Conservation (phyloP, 768 basidiomycete genomes). For the Asterophora lycoperdoides region DNA sequence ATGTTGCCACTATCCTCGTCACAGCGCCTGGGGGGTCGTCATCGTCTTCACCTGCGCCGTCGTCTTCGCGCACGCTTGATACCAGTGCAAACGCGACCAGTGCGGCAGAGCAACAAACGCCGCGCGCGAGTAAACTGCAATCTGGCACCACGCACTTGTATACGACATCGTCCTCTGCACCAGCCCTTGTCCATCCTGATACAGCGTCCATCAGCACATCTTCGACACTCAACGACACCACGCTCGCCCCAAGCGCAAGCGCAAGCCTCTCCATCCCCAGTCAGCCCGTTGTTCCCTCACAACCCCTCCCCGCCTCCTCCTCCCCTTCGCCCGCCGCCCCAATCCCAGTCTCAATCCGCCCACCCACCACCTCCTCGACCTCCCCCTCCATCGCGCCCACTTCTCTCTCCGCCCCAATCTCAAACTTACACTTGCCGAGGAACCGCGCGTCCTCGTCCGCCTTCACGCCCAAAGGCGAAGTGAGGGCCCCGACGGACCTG, state of each 20-base stretch:
- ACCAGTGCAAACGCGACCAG: conserved; percentile 4
- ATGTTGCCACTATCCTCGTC: conserved; percentile 49
- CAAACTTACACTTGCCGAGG: conserved; percentile 23
- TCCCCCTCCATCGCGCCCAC: conserved; percentile 20
- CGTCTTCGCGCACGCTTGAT: conserved; percentile 1
- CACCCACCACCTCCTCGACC: too few species aligned
- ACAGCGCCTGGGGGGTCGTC: conserved; percentile 26
- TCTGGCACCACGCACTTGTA: conserved; percentile 24
- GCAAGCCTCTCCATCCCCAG: too few species aligned
- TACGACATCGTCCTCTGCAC: background rate
- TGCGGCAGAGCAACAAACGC: conserved; percentile 31
- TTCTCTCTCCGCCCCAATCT: conserved; percentile 20
- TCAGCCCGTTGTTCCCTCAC: too few species aligned
- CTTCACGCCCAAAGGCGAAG: conserved; percentile 60
- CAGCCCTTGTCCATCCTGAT: background rate
- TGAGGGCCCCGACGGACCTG: conserved; percentile 60
- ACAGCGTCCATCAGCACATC: background rate
- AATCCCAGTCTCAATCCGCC: too few species aligned
- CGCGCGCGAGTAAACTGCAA: conserved; percentile 37
- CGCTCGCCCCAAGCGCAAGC: background rate
- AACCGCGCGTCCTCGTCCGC: conserved; percentile 47
- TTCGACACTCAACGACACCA: background rate
- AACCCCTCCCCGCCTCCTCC: conserved; percentile 22
- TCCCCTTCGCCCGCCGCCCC: conserved; percentile 18
- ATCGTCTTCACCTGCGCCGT: conserved; percentile 8